phyloP scores from a whole-genome alignment of 192 early-diverging fungal genomes.

The Coemansia sp. region DNA sequence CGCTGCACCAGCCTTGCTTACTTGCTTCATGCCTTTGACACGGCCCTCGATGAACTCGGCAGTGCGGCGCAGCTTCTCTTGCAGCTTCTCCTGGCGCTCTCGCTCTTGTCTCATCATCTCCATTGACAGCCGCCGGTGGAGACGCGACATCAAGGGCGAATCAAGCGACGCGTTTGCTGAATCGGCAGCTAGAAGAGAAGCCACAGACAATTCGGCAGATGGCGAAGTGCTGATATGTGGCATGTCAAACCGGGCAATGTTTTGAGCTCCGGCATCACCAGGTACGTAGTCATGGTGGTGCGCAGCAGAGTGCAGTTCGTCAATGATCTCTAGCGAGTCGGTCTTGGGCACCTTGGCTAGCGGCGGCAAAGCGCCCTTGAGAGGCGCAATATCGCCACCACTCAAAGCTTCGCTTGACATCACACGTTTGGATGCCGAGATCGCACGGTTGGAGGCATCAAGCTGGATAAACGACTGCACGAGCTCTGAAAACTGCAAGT shows the following conservation, averaged over 20 bases:
- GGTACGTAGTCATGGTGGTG: conserved; percentile 24
- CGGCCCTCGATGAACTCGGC: conserved; percentile 21
- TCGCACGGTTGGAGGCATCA: conserved; percentile 51
- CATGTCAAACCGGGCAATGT: conserved; percentile 28
- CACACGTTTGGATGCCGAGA: conserved; percentile 8
- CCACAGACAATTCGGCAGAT: conserved; percentile 1
- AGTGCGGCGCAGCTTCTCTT: conserved; percentile 33
- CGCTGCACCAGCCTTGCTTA: background rate
- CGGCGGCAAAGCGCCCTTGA: background rate
- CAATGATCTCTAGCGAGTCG: conserved; percentile 43
- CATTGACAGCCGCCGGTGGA: conserved; percentile 51
- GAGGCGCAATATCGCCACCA: background rate
- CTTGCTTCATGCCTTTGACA: background rate
- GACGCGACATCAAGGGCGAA: conserved; percentile 28
- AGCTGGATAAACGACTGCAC: conserved; percentile 78
- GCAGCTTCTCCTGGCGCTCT: conserved; percentile 36
- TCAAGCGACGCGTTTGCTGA: background rate
- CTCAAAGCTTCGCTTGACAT: conserved; percentile 4
- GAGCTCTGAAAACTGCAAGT: conserved; percentile 79
- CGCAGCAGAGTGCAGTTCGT: conserved; percentile 42
- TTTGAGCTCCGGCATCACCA: background rate
- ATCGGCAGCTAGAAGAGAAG: background rate
- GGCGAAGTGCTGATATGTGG: conserved; percentile 40
- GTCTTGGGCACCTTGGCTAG: conserved; percentile 23
- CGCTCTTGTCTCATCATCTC: conserved; percentile 49